A percentile compares a stretch with the other conserved stretches of the same genome.
These are phyloP conservation scores for Chlorella sp. DNA, from an alignment of 139 green algal species.

Conservation along the genomic window DNA sequence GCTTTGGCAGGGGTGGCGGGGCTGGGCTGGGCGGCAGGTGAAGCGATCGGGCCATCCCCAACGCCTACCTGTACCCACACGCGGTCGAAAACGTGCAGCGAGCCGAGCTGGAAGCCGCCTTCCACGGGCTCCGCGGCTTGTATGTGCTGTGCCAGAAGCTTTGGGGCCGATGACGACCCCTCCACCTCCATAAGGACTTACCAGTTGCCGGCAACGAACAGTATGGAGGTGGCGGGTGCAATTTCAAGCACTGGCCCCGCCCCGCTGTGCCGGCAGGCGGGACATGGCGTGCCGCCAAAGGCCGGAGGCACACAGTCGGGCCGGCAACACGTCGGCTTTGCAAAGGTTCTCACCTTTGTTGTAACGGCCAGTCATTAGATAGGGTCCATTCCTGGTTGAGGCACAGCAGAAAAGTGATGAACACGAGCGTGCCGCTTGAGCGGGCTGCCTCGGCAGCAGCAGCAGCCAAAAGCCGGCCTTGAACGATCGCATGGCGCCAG, in stretches of 20 bases:
- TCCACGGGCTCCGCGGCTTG: not conserved
- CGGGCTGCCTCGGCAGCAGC: too few relatives aligned
- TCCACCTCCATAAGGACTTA: not conserved
- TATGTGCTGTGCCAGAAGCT: slow-evolving; percentile 29
- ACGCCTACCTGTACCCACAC: slow-evolving; percentile 26
- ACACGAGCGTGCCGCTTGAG: too few relatives aligned
- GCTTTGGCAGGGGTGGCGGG: too few relatives aligned
- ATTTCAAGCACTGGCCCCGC: not conserved
- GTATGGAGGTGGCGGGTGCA: not conserved
- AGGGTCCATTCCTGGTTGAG: too few relatives aligned
- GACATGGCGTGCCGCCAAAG: not conserved
- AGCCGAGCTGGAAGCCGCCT: not conserved
- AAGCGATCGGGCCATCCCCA: not conserved
- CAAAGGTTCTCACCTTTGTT: too few relatives aligned
- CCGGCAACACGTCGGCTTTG: too few relatives aligned
- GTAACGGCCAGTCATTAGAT: too few relatives aligned
- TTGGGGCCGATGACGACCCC: not conserved
- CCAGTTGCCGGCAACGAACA: not conserved
- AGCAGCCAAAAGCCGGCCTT: too few relatives aligned
- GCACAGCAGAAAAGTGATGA: too few relatives aligned
- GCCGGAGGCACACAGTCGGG: too few relatives aligned
- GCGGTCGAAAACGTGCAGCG: slow-evolving; percentile 14
- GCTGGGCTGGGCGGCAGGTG: not conserved
- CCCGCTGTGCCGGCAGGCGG: not conserved
- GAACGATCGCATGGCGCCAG: too few relatives aligned